These are phyloP conservation scores for Peronospora farinosa DNA, from an alignment of 352 stramenopile species.

Conservation along the genomic window DNA sequence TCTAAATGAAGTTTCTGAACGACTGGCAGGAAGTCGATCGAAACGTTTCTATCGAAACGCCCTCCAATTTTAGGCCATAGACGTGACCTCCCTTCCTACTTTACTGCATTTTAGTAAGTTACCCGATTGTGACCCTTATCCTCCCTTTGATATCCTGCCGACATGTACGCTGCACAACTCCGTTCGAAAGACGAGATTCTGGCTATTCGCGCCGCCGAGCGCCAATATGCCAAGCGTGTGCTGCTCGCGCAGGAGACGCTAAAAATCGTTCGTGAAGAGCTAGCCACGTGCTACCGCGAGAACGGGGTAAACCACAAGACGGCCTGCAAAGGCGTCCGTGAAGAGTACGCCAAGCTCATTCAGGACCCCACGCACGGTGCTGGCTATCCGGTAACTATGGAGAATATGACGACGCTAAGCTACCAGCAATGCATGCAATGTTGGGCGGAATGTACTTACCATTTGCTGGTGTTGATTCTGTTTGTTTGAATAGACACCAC, in stretches of 20 bases:
- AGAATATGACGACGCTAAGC: background rate
- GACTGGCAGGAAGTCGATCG: no score
- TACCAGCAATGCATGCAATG: no score
- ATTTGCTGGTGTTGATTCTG: conserved; percentile 7
- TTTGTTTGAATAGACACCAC: conserved; percentile 23
- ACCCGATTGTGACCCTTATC: background rate
- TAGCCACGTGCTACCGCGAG: conserved; percentile 85
- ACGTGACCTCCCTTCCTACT: background rate
- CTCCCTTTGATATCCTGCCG: background rate
- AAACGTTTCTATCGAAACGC: background rate
- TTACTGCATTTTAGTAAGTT: background rate
- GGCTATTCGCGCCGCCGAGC: conserved; percentile 65
- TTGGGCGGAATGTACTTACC: background rate
- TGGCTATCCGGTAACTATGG: conserved; percentile 46
- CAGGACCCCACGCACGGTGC: conserved; percentile 72
- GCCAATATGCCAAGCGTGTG: conserved; percentile 67
- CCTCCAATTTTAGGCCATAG: no score
- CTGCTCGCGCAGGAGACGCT: conserved; percentile 72
- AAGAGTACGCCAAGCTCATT: conserved; percentile 79
- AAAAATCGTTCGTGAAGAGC: conserved; percentile 81
- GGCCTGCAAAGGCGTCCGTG: conserved; percentile 71
- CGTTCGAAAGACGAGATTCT: conserved; percentile 82
- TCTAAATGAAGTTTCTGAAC: no score
- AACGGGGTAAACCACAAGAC: conserved; percentile 87
- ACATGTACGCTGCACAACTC: conserved; percentile 65